Conservation (phyloP, 305 asterid species). For the Nicotiana rustica region DNA sequence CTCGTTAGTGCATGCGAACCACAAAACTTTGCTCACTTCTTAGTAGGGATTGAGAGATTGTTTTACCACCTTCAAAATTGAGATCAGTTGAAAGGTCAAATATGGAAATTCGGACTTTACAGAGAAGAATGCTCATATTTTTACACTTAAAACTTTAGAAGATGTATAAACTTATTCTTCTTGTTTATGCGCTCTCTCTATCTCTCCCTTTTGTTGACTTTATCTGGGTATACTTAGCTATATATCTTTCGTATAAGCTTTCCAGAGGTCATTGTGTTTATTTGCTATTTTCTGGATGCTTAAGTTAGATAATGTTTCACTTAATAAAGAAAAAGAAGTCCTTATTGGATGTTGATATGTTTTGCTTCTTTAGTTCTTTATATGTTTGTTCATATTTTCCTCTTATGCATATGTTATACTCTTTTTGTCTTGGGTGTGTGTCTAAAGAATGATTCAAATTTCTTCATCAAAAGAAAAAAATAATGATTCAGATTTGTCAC, state of each 20-base stretch:
- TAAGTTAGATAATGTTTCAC: background rate
- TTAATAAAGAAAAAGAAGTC: background rate
- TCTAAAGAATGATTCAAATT: too few species aligned
- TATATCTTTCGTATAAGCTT: background rate
- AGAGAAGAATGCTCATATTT: background rate
- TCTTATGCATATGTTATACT: background rate
- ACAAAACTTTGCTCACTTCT: background rate
- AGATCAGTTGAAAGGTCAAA: background rate
- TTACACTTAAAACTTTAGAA: background rate
- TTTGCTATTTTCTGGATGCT: background rate
- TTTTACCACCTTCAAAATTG: background rate
- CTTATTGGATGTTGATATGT: background rate
- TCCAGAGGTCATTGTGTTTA: background rate
- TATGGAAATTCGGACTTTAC: background rate
- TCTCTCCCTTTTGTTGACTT: background rate
- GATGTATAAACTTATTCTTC: background rate
- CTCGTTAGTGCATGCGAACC: background rate
- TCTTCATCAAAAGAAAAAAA: too few species aligned
- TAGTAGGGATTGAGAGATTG: background rate
- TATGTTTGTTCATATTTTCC: slow-evolving; percentile 1
- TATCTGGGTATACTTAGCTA: background rate
- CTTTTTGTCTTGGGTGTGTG: background rate
- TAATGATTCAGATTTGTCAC: background rate
- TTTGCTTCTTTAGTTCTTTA: background rate
- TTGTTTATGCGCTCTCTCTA: too few species aligned